A percentile compares a stretch with the other conserved stretches of the same genome.
Evolutionary conservation across 768 basidiomycete species (phyloP).

Genomic region (Mycena pura): DNA sequence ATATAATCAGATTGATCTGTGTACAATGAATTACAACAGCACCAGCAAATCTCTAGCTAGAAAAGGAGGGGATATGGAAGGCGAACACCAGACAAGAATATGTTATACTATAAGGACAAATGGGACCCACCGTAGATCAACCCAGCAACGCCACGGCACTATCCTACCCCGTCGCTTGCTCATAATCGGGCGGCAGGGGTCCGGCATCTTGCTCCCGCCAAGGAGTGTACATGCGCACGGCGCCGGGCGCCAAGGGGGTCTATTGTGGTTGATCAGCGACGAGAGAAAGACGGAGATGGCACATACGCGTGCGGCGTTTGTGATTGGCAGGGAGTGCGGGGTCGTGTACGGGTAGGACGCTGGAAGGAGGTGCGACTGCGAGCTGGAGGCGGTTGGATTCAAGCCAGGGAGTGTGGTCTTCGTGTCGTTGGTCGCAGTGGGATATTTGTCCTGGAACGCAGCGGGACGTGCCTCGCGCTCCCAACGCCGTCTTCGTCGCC

Average conservation of each 20-base stretch:
- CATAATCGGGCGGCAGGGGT: constrained; percentile 22
- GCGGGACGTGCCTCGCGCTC: neutral
- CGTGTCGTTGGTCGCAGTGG: neutral
- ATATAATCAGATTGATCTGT: neutral
- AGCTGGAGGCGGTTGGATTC: neutral
- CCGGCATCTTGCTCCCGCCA: constrained; percentile 26
- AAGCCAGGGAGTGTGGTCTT: neutral
- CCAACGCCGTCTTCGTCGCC: constrained; percentile 9
- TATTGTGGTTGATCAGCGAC: constrained; percentile 12
- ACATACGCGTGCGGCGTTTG: neutral
- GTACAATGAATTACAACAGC: neutral
- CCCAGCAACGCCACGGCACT: neutral
- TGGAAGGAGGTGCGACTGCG: neutral
- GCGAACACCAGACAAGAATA: neutral
- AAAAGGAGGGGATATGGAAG: no score
- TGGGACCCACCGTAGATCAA: no score
- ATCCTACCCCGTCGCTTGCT: constrained; percentile 24
- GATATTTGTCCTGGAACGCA: constrained; percentile 10
- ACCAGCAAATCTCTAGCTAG: no score
- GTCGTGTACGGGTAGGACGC: neutral
- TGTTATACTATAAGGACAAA: neutral
- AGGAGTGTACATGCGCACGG: constrained; percentile 20
- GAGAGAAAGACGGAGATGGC: neutral
- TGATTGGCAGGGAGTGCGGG: no score
- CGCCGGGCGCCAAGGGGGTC: constrained; percentile 7